A percentile compares a stretch with the other conserved stretches of the same genome.
phyloP scores from a whole-genome alignment of 352 stramenopile species.

The Globisporangium mamillatum region DNA sequence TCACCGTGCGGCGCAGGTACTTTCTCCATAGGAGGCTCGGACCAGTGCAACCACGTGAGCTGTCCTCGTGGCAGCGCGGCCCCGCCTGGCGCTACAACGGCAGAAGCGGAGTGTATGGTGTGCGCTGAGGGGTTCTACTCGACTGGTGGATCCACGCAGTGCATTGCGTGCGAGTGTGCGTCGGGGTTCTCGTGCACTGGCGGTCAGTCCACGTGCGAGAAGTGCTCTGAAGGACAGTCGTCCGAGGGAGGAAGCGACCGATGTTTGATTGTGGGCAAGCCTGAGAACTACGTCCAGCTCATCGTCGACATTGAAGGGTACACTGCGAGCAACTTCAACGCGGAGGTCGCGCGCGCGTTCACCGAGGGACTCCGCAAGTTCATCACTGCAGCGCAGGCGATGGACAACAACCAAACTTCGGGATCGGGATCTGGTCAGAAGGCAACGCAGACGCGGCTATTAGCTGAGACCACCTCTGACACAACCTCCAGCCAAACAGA shows the following conservation, averaged over 20 bases:
- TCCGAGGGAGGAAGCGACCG: conserved; percentile 30
- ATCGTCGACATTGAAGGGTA: conserved; percentile 45
- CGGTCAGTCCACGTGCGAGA: conserved; percentile 30
- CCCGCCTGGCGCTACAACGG: conserved; percentile 26
- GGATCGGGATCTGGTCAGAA: neutral
- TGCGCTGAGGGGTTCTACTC: conserved; percentile 50
- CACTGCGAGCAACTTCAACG: conserved; percentile 44
- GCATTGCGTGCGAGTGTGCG: conserved; percentile 36
- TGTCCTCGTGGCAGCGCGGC: conserved; percentile 36
- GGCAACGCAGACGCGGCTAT: neutral
- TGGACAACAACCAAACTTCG: conserved; percentile 2
- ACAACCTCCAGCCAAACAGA: neutral
- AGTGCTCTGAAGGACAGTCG: conserved; percentile 23
- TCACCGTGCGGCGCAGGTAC: conserved; percentile 32
- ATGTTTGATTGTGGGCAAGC: conserved; percentile 23
- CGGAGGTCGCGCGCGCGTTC: conserved; percentile 29
- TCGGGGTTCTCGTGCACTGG: conserved; percentile 27
- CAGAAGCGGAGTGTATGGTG: conserved; percentile 27
- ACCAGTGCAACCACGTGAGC: conserved; percentile 32
- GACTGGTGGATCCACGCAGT: conserved; percentile 43
- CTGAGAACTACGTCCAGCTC: conserved; percentile 35
- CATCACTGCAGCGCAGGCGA: conserved; percentile 23
- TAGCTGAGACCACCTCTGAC: neutral
- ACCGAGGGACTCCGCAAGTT: conserved; percentile 30
- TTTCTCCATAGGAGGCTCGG: conserved; percentile 32